Evolutionary conservation across 352 stramenopile species (phyloP), one percentile per base, ranked within the genome.

Genomic region (Phytophthora agathidicida): DNA sequence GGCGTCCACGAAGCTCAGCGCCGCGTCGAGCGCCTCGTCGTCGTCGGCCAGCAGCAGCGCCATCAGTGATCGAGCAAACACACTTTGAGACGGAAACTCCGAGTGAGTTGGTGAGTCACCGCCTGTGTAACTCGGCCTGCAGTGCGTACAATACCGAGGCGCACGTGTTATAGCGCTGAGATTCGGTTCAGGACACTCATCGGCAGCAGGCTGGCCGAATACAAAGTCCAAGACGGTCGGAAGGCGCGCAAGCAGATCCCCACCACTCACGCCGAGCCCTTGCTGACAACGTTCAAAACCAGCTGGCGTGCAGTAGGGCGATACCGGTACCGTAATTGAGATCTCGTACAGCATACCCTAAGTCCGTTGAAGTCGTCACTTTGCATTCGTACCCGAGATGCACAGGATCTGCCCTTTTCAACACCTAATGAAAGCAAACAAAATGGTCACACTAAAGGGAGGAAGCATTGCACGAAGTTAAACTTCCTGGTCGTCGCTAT

Each of bases 1-100:
- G 16, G 50, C 39, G 31, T 68, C 55, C 30, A 71, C 39, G 24
- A 68, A 71, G 36, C 39, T 65, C 20, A 75, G 60, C 55, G 60
- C 54, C 5, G 60, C 65, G 43, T 60, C 54, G 13, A 71, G 39
- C 65, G 60, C 59, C 36, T 56, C 44, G 16, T 51, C 50, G 10
- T 63, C 51, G n/a, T 68, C 60, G 10, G 53, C 33, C 48, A 65
- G 59, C 35, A 60, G 59, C 30, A 68, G 39, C 52, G 47, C 23
- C 52, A 73, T 69, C 16, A 3, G 6, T 16, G 10, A 7, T 7
- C 27, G 6, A 10, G 17, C 5, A n/a, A n/a, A n/a, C n/a, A n/a
- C n/a, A n/a, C n/a, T n/a, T n/a, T n/a, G n/a, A n/a, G n/a, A n/a
- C n/a, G n/a, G n/a, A n/a, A n/a, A 27, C 36, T 43, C 8, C 3